Conservation (phyloP, 495 filamentous ascomycete genomes). For the Aspergillus conjunctus region DNA sequence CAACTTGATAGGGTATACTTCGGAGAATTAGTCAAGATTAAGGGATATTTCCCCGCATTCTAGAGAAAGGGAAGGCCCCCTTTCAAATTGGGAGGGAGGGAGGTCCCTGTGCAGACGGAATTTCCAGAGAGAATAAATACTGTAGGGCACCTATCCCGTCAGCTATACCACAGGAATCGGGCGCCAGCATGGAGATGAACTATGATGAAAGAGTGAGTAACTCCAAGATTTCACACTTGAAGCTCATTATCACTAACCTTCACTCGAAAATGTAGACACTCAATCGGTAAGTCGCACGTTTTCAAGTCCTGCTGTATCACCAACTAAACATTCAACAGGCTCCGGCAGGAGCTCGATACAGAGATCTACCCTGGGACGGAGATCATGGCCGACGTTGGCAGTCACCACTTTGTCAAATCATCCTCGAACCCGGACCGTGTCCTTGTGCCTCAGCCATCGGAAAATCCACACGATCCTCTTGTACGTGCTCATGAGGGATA, state of each 20-base stretch:
- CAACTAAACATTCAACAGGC: conserved; percentile 22
- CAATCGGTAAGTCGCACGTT: conserved; percentile 28
- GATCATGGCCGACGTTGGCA: conserved; percentile 62
- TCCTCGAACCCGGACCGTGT: conserved; percentile 41
- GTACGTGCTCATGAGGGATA: conserved; percentile 20
- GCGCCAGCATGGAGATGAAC: conserved; percentile 45
- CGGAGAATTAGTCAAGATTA: not conserved
- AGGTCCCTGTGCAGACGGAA: too few species aligned
- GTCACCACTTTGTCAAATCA: conserved; percentile 62
- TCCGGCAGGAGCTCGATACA: conserved; percentile 53
- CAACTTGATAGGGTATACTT: too few species aligned
- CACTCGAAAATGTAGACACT: conserved; percentile 26
- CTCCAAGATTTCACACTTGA: conserved; percentile 1
- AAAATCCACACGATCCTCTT: conserved; percentile 50
- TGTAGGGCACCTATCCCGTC: not conserved
- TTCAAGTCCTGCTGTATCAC: not conserved
- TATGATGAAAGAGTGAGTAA: conserved; percentile 38
- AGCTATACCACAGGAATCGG: not conserved
- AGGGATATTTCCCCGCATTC: not conserved
- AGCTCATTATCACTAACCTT: conserved; percentile 10
- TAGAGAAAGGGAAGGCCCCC: too few species aligned
- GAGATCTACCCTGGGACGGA: conserved; percentile 64
- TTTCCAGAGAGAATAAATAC: not conserved
- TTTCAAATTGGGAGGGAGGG: too few species aligned
- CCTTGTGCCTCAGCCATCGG: conserved; percentile 56